These are phyloP conservation scores for Chaetomium sp. DNA, from an alignment of 2,329 filamentous ascomycete species.

Conservation along the genomic window DNA sequence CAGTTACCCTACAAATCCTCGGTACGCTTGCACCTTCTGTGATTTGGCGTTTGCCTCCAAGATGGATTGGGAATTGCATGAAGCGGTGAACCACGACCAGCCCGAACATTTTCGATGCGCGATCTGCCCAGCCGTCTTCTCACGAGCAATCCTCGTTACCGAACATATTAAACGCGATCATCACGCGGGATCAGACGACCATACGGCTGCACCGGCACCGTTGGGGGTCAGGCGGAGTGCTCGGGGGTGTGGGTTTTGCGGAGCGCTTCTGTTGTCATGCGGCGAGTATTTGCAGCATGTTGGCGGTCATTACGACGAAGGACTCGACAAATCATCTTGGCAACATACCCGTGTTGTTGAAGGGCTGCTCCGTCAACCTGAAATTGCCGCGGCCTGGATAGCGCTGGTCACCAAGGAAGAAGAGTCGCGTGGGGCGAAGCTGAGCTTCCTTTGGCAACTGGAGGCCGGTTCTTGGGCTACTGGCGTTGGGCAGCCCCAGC, in stretches of 20 bases:
- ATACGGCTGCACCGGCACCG: not conserved
- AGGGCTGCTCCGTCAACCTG: constrained; percentile 18
- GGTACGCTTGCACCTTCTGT: constrained; percentile 22
- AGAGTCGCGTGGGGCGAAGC: constrained; percentile 6
- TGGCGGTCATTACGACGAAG: constrained; percentile 19
- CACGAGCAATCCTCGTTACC: not conserved
- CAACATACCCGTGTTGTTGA: constrained; percentile 20
- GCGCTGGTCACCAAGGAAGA: constrained; percentile 15
- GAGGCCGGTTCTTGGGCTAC: constrained; percentile 5
- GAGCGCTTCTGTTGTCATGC: constrained; percentile 6
- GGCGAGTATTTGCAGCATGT: constrained; percentile 25
- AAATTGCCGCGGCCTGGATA: constrained; percentile 14
- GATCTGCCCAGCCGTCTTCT: constrained; percentile 9
- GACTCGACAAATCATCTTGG: constrained; percentile 15
- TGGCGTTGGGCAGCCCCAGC: not conserved
- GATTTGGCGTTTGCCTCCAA: constrained; percentile 15
- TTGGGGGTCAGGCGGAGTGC: constrained; percentile 4
- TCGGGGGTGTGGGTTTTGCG: constrained; percentile 24
- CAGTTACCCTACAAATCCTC: constrained; percentile 1
- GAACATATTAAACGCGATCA: constrained; percentile 10
- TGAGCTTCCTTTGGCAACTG: constrained; percentile 17
- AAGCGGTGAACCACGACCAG: constrained; percentile 15
- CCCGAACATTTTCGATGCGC: constrained; percentile 9
- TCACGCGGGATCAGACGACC: not conserved
- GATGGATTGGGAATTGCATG: constrained; percentile 19